phyloP scores from a whole-genome alignment of 768 basidiomycete species.

The Rhodotorula toruloides region DNA sequence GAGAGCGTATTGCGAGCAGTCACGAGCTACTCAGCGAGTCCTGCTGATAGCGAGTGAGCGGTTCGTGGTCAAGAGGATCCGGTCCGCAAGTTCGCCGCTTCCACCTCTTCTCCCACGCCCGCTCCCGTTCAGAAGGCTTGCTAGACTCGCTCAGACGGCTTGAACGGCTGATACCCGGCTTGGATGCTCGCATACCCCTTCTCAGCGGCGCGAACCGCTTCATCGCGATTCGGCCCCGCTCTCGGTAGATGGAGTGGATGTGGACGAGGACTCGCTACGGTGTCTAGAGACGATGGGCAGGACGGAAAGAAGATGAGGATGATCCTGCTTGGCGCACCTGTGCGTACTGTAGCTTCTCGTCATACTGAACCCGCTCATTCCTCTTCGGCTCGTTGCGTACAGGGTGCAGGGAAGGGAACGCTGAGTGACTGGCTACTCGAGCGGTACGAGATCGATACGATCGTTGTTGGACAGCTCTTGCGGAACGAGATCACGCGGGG shows the following conservation, averaged over 20 bases:
- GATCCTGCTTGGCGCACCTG: conserved; percentile 40
- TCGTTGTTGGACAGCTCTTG: conserved; percentile 80
- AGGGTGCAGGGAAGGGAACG: conserved; percentile 61
- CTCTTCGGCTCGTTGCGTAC: neutral
- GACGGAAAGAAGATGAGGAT: conserved; percentile 14
- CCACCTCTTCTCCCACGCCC: neutral
- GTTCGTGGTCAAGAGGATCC: no score
- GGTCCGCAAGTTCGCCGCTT: neutral
- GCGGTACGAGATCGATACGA: conserved; percentile 69
- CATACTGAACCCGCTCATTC: neutral
- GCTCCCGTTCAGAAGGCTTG: neutral
- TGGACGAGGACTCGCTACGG: neutral
- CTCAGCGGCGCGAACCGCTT: no score
- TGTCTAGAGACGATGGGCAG: neutral
- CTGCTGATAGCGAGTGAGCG: no score
- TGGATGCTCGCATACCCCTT: no score
- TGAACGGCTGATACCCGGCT: no score
- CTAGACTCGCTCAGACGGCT: no score
- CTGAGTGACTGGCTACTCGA: conserved; percentile 66
- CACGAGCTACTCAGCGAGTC: no score
- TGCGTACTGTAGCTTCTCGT: conserved; percentile 3
- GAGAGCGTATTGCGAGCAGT: no score
- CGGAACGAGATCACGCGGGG: conserved; percentile 75
- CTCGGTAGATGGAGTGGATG: no score
- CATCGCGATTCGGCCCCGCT: no score